Evolutionary conservation across 345 rosid species (phyloP).

Genomic region (Leavenworthia alabamica): DNA sequence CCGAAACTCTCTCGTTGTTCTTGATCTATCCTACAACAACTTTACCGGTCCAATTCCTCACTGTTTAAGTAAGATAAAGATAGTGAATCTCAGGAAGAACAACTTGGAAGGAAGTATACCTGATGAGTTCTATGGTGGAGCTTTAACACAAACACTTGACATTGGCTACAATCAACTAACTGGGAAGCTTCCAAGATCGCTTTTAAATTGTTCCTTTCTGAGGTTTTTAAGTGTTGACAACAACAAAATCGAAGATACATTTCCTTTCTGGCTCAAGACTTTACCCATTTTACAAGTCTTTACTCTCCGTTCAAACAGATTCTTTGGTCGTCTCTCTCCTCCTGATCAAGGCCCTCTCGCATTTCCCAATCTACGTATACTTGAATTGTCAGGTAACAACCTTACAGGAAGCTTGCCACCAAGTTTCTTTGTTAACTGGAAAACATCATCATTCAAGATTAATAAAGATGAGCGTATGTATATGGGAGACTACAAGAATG

Average conservation of each 20-base stretch:
- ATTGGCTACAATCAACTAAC: constrained; percentile 19
- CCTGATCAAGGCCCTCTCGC: background rate
- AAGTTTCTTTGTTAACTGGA: background rate
- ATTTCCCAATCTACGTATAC: background rate
- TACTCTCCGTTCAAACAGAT: constrained; percentile 14
- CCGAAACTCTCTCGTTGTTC: constrained; percentile 9
- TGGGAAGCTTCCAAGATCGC: constrained; percentile 22
- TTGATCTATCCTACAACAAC: constrained; percentile 21
- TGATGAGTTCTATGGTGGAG: background rate
- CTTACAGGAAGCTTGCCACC: background rate
- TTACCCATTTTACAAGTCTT: background rate
- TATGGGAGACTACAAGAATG: background rate
- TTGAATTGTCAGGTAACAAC: background rate
- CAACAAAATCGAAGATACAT: constrained; percentile 9
- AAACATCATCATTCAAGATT: background rate
- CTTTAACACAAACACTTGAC: constrained; percentile 15
- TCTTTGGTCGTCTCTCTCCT: background rate
- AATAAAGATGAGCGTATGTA: background rate
- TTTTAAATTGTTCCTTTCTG: constrained; percentile 3
- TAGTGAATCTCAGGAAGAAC: constrained; percentile 24
- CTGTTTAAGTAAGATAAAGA: constrained; percentile 9
- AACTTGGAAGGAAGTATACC: constrained; percentile 25
- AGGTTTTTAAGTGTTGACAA: constrained; percentile 6
- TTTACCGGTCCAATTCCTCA: constrained; percentile 22
- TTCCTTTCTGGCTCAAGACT: constrained; percentile 23